These are phyloP conservation scores for Dimocarpus longan DNA, from an alignment of 345 rosid species.

Conservation along the genomic window DNA sequence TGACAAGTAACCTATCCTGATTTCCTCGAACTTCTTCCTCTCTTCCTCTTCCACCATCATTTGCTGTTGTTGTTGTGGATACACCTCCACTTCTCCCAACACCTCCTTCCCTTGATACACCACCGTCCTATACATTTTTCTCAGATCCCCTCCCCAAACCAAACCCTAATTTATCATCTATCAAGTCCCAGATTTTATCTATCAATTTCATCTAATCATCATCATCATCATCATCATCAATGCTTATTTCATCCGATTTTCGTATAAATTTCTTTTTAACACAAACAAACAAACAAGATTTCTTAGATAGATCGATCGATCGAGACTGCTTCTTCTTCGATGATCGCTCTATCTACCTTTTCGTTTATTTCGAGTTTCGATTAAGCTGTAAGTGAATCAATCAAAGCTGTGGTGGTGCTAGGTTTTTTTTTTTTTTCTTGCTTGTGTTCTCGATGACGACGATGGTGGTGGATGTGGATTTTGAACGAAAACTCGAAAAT, in stretches of 20 bases:
- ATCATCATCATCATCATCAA: constrained; percentile 35
- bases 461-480: constrained; percentile 18
- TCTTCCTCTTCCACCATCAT: constrained; percentile 35
- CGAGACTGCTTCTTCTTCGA: constrained; percentile 12
- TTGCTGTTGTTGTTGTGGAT: constrained; percentile 45
- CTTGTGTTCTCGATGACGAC: constrained; percentile 12
- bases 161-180: constrained; percentile 12
- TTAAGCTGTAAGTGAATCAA: constrained; percentile 1
- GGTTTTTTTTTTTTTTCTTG: constrained; percentile 25
- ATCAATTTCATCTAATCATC: constrained; percentile 10
- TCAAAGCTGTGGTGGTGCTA: not conserved
- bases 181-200: too few species aligned
- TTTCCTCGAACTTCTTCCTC: constrained; percentile 55
- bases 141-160: constrained; percentile 19
- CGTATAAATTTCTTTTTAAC: constrained; percentile 20
- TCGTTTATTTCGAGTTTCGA: constrained; percentile 16
- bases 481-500: not conserved
- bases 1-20: constrained; percentile 70
- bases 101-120: constrained; percentile 64
- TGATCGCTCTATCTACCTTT: constrained; percentile 10
- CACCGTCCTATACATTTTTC: constrained; percentile 62
- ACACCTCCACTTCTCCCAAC: constrained; percentile 82
- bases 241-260: constrained; percentile 45
- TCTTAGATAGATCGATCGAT: constrained; percentile 33
- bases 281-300: not conserved